Percentiles rank a stretch among this genome's conserved stretches.
Conservation (phyloP, 2,329 filamentous ascomycete genomes). For the Diplocarpon rosae region DNA sequence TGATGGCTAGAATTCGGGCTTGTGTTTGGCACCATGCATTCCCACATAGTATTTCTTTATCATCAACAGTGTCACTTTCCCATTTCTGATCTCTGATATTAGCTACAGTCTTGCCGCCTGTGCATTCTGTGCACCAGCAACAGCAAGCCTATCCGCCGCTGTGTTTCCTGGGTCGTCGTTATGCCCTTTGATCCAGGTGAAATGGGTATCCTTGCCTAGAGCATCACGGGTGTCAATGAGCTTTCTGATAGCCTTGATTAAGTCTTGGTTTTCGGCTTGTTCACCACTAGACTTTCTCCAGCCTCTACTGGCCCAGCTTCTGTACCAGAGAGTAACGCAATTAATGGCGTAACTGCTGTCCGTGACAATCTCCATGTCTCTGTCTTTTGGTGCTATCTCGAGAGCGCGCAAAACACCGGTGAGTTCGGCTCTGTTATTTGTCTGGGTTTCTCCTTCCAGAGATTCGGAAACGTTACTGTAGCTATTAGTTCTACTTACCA, state of each 20-base stretch:
- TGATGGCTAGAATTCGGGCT: not conserved
- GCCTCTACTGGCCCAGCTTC: conserved; percentile 60
- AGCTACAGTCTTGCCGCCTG: not conserved
- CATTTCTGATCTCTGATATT: not conserved
- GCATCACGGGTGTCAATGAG: conserved; percentile 59
- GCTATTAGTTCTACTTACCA: not conserved
- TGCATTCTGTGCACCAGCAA: conserved; percentile 42
- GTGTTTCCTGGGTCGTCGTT: conserved; percentile 60
- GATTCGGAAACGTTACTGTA: conserved; percentile 39
- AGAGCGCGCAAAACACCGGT: conserved; percentile 78
- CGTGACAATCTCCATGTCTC: conserved; percentile 67
- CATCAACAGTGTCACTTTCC: not conserved
- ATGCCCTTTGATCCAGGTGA: conserved; percentile 89
- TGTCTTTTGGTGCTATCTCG: conserved; percentile 57
- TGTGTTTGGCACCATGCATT: not conserved
- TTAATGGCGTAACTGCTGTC: conserved; percentile 88
- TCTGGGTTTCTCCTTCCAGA: conserved; percentile 44
- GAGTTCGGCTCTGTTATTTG: conserved; percentile 93
- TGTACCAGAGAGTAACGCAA: conserved; percentile 76
- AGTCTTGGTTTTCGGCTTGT: conserved; percentile 74
- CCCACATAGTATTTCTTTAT: not conserved
- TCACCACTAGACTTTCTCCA: conserved; percentile 68
- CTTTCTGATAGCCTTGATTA: conserved; percentile 61
- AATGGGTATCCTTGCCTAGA: conserved; percentile 51
- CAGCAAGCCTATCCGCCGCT: conserved; percentile 69